These are phyloP conservation scores for Diplogelasinospora grovesii DNA, from an alignment of 495 filamentous ascomycete species.

Conservation along the genomic window DNA sequence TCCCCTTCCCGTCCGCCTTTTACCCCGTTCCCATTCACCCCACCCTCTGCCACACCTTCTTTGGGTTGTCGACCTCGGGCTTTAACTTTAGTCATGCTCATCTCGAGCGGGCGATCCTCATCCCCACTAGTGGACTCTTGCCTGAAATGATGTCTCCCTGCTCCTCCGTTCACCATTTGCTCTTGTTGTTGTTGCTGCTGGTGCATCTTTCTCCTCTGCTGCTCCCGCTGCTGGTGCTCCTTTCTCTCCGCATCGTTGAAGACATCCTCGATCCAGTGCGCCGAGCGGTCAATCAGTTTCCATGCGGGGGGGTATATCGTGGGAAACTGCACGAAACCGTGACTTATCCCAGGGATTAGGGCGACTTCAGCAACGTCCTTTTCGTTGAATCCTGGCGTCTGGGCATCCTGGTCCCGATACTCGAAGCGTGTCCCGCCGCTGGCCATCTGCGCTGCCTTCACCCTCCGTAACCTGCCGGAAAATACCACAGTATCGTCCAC, in stretches of 20 bases:
- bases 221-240: conserved; percentile 20
- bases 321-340: conserved; percentile 91
- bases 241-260: conserved; percentile 46
- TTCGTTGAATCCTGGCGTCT: conserved; percentile 55
- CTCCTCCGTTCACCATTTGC: conserved; percentile 4
- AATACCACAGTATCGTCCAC: conserved; percentile 97
- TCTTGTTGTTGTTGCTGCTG: background rate
- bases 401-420: conserved; percentile 23
- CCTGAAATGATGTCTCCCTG: conserved; percentile 30
- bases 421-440: conserved; percentile 19
- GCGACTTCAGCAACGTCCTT: conserved; percentile 72
- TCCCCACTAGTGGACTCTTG: conserved; percentile 63
- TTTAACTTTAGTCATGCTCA: conserved; percentile 59
- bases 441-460: conserved; percentile 58
- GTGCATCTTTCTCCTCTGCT: conserved; percentile 8
- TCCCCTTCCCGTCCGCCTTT: conserved; percentile 3
- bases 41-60: conserved; percentile 26
- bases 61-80: too few species aligned
- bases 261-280: conserved; percentile 67
- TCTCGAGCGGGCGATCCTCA: conserved; percentile 75
- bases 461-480: conserved; percentile 75
- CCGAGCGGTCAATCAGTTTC: conserved; percentile 69
- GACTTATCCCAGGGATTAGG: conserved; percentile 78
- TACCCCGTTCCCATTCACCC: background rate
- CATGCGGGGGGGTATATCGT: conserved; percentile 78